Conservation (phyloP, 257 asterid species). For the Jacaranda copaia region DNA sequence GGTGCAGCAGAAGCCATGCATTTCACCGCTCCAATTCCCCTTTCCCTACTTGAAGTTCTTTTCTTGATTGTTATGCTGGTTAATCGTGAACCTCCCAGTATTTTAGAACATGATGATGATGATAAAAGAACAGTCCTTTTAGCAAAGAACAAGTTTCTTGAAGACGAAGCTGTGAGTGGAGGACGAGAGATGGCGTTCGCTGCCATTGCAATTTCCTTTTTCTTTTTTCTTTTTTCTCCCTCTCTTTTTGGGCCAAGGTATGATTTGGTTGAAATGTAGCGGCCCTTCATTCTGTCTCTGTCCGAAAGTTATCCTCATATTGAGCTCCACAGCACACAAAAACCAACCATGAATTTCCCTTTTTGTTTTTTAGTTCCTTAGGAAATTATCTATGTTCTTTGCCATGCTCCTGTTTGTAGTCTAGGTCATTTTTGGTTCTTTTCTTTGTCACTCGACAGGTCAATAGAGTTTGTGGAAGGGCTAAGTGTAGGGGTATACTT, state of each 20-base stretch:
- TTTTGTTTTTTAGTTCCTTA: neutral
- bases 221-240: neutral
- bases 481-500: neutral
- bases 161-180: slow-evolving; percentile 48
- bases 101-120: slow-evolving; percentile 32
- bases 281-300: slow-evolving; percentile 34
- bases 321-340: slow-evolving; percentile 37
- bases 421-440: neutral
- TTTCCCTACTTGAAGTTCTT: slow-evolving; percentile 23
- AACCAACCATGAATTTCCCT: slow-evolving; percentile 30
- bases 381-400: slow-evolving; percentile 4
- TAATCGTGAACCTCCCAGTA: slow-evolving; percentile 38
- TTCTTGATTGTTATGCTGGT: slow-evolving; percentile 34
- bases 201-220: slow-evolving; percentile 47
- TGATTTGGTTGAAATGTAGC: slow-evolving; percentile 41
- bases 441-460: neutral
- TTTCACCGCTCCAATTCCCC: slow-evolving; percentile 46
- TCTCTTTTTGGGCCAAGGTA: no score
- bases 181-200: slow-evolving; percentile 49
- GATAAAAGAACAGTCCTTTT: slow-evolving; percentile 43
- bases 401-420: neutral
- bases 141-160: slow-evolving; percentile 33
- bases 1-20: slow-evolving; percentile 62
- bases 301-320: slow-evolving; percentile 46
- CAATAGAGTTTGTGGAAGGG: slow-evolving; percentile 6